These are phyloP conservation scores for Gracilaria domingensis DNA, from an alignment of 23 red algal genomes.

Conservation along the genomic window DNA sequence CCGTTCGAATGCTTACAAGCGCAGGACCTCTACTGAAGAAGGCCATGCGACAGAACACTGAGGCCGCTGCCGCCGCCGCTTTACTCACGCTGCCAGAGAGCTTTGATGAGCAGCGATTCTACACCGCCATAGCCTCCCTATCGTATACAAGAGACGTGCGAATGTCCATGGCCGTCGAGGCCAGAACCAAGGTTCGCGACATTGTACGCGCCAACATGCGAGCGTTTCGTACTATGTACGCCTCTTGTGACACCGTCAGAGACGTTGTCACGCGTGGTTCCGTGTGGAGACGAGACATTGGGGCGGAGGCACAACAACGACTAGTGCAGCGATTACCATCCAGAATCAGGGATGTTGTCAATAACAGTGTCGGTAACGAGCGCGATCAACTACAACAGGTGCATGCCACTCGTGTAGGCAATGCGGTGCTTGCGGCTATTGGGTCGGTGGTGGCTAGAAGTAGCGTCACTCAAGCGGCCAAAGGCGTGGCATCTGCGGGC, in stretches of 20 bases:
- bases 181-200: slow-evolving; percentile 60
- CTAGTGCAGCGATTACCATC: slow-evolving; percentile 29
- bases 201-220: slow-evolving; percentile 57
- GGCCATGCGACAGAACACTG: slow-evolving; percentile 49
- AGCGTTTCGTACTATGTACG: slow-evolving; percentile 66
- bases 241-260: slow-evolving; percentile 1
- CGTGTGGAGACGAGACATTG: slow-evolving; percentile 45
- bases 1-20: slow-evolving; percentile 63
- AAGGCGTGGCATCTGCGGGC: slow-evolving; percentile 72
- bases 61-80: slow-evolving; percentile 66
- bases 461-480: slow-evolving; percentile 63
- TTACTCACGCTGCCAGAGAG: slow-evolving; percentile 63
- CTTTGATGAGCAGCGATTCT: slow-evolving; percentile 60
- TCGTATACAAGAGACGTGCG: slow-evolving; percentile 79
- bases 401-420: not conserved
- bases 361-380: not conserved
- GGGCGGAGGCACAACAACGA: slow-evolving; percentile 15
- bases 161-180: slow-evolving; percentile 59
- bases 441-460: slow-evolving; percentile 48
- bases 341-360: slow-evolving; percentile 8
- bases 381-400: not conserved
- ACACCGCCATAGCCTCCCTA: slow-evolving; percentile 64
- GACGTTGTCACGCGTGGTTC: not conserved
- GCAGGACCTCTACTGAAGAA: slow-evolving; percentile 41
- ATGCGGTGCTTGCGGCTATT: slow-evolving; percentile 54